Evolutionary conservation across 106 monocot genomes (phyloP).

Genomic region (Platanthera zijinensis): DNA sequence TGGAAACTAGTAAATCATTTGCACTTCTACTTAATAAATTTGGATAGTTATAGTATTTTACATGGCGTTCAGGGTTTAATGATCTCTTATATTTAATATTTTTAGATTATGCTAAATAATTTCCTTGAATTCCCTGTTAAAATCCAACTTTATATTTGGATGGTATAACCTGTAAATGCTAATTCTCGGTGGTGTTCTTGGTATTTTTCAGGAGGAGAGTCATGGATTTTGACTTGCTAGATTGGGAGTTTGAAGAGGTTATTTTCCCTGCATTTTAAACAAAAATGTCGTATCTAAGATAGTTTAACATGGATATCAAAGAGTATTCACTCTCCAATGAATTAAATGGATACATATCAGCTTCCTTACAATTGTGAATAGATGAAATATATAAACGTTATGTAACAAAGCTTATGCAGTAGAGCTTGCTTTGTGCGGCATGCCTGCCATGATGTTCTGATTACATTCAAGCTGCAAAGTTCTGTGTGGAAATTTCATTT

Average conservation of each 20-base stretch:
- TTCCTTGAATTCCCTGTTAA: not conserved
- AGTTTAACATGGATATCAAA: not conserved
- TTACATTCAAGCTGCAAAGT: too few relatives aligned
- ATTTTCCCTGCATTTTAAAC: not conserved
- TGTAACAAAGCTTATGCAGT: too few relatives aligned
- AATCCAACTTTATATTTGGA: not conserved
- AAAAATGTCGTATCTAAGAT: not conserved
- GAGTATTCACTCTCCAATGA: not conserved
- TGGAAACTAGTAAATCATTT: not conserved
- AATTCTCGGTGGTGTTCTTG: conserved; percentile 2
- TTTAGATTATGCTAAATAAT: conserved; percentile 4
- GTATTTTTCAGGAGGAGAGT: not conserved
- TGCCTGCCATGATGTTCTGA: too few relatives aligned
- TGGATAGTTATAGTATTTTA: not conserved
- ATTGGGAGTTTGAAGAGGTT: conserved; percentile 10
- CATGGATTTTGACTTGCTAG: not conserved
- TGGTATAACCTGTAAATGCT: not conserved
- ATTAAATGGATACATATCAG: too few relatives aligned
- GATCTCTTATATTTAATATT: not conserved
- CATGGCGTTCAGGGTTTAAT: not conserved
- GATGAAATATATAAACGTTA: too few relatives aligned
- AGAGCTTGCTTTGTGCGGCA: too few relatives aligned
- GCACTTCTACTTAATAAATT: not conserved
- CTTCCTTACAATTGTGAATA: too few relatives aligned
- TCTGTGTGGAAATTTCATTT: too few relatives aligned